Conservation (phyloP, 768 basidiomycete genomes). For the Tylopilus subfusipes region DNA sequence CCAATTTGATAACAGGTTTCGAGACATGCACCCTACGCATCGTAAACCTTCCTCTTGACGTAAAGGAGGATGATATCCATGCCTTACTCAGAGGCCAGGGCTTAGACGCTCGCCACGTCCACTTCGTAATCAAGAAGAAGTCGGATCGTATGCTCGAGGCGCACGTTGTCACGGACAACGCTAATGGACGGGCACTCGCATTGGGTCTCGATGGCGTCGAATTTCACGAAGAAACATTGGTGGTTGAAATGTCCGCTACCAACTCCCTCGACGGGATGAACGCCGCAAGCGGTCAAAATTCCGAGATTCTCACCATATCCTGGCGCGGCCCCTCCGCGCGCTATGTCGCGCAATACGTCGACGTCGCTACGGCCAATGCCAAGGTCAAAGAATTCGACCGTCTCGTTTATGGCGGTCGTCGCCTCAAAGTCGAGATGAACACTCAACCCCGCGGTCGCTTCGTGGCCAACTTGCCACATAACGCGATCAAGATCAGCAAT, state of each 20-base stretch:
- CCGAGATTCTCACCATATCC: slow-evolving; percentile 44
- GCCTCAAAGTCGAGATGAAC: slow-evolving; percentile 47
- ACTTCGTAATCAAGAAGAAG: slow-evolving; percentile 32
- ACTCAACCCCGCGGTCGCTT: slow-evolving; percentile 33
- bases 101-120: slow-evolving; percentile 32
- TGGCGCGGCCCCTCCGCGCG: slow-evolving; percentile 50
- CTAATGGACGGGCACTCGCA: slow-evolving; percentile 40
- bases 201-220: slow-evolving; percentile 46
- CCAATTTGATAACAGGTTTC: slow-evolving; percentile 45
- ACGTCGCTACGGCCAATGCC: slow-evolving; percentile 14
- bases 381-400: slow-evolving; percentile 40
- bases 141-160: slow-evolving; percentile 36
- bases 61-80: slow-evolving; percentile 38
- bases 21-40: slow-evolving; percentile 49
- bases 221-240: slow-evolving; percentile 42
- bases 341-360: slow-evolving; percentile 43
- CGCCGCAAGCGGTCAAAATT: slow-evolving; percentile 27
- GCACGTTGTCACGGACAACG: slow-evolving; percentile 40
- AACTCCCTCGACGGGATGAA: slow-evolving; percentile 43
- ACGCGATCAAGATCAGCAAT: slow-evolving; percentile 43
- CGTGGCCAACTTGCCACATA: slow-evolving; percentile 24
- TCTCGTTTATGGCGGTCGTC: slow-evolving; percentile 36
- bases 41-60: slow-evolving; percentile 42
- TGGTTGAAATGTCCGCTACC: slow-evolving; percentile 42
- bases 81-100: slow-evolving; percentile 45